Evolutionary conservation across 495 filamentous ascomycete genomes (phyloP).

Genomic region (Penicillium lividum): DNA sequence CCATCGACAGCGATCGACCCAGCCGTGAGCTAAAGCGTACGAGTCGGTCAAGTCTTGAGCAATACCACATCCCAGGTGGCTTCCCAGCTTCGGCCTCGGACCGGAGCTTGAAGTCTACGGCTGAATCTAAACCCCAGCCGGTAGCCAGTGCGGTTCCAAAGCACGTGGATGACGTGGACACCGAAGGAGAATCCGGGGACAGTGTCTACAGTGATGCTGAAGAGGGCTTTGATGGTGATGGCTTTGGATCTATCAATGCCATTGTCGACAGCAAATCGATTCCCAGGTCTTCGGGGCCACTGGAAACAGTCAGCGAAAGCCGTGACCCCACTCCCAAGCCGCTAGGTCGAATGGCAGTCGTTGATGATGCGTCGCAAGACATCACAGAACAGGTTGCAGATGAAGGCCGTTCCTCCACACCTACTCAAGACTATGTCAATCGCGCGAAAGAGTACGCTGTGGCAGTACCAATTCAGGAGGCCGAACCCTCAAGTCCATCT

Average conservation of each 20-base stretch:
- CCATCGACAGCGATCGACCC: constrained; percentile 15
- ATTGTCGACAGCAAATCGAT: constrained; percentile 63
- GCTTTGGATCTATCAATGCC: constrained; percentile 82
- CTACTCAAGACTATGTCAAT: constrained; percentile 19
- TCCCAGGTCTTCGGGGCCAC: constrained; percentile 18
- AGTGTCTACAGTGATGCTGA: constrained; percentile 89
- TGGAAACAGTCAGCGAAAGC: constrained; percentile 16
- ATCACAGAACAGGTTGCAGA: constrained; percentile 21
- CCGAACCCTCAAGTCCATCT: constrained; percentile 27
- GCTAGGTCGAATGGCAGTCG: constrained; percentile 11
- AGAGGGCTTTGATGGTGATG: constrained; percentile 75
- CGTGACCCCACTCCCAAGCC: constrained; percentile 27
- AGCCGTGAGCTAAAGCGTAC: constrained; percentile 13
- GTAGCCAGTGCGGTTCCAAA: constrained; percentile 17
- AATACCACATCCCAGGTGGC: constrained; percentile 38
- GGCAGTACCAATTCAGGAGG: constrained; percentile 14
- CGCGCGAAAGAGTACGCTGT: constrained; percentile 22
- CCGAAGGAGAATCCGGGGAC: constrained; percentile 53
- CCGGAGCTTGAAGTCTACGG: constrained; percentile 15
- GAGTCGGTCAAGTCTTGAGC: constrained; percentile 40
- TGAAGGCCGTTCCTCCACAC: constrained; percentile 26
- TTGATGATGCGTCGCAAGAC: constrained; percentile 17
- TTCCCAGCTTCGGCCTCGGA: constrained; percentile 37
- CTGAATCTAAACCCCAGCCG: constrained; percentile 12
- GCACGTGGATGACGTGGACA: constrained; percentile 28